Evolutionary conservation across 1,139 yeast species (phyloP).

Genomic region (Hemisphaericaspora xylofermentans): DNA sequence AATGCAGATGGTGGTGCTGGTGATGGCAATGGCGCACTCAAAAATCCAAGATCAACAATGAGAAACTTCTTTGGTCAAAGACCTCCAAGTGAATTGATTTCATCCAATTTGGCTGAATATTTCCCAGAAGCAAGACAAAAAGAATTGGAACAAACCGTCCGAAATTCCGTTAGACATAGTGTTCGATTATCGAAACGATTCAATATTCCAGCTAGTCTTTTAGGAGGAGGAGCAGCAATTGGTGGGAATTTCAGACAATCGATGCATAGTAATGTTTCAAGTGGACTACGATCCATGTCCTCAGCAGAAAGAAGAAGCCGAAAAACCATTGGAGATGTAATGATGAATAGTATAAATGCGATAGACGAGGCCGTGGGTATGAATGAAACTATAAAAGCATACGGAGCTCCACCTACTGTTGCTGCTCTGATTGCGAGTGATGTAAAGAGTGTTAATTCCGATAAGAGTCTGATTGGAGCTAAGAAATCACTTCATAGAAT

Average conservation of each 20-base stretch:
- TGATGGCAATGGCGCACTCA: background rate
- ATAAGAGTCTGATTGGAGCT: slow-evolving; percentile 10
- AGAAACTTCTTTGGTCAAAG: slow-evolving; percentile 79
- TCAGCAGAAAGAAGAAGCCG: slow-evolving; percentile 29
- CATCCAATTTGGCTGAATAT: slow-evolving; percentile 85
- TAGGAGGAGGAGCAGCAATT: slow-evolving; percentile 13
- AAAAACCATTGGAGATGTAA: slow-evolving; percentile 67
- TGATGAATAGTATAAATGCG: slow-evolving; percentile 58
- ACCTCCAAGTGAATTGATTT: slow-evolving; percentile 90
- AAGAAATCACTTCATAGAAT: slow-evolving; percentile 23
- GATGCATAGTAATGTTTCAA: slow-evolving; percentile 21
- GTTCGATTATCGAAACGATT: slow-evolving; percentile 54
- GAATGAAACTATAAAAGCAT: slow-evolving; percentile 18
- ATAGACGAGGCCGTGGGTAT: slow-evolving; percentile 54
- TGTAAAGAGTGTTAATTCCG: slow-evolving; percentile 16
- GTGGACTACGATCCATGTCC: slow-evolving; percentile 19
- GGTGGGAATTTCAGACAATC: slow-evolving; percentile 26
- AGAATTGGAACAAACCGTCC: slow-evolving; percentile 74
- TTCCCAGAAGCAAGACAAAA: slow-evolving; percentile 82
- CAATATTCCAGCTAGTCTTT: slow-evolving; percentile 26
- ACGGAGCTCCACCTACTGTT: background rate
- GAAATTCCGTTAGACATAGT: slow-evolving; percentile 80
- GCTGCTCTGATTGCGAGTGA: slow-evolving; percentile 9
- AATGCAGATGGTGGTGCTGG: background rate
- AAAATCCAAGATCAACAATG: slow-evolving; percentile 24